These are phyloP conservation scores for Colletotrichum sublineola DNA, from an alignment of 2,329 filamentous ascomycete genomes.

Conservation along the genomic window DNA sequence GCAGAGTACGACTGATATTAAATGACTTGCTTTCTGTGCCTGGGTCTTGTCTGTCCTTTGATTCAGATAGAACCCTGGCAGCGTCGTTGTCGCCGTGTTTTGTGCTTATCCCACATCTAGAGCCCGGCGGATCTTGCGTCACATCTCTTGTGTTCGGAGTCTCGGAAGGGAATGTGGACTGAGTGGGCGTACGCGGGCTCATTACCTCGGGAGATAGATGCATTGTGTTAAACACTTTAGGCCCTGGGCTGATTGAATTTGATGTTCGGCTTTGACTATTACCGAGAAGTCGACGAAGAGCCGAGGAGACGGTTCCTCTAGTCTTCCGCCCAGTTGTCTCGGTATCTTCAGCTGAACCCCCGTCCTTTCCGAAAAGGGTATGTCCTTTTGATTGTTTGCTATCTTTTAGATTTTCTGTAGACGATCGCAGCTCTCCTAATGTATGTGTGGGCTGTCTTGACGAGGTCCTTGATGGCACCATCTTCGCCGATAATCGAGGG, in stretches of 20 bases:
- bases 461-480: constrained; percentile 48
- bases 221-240: not conserved
- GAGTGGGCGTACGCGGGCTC: constrained; percentile 7
- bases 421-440: not conserved
- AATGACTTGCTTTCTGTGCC: not conserved
- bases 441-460: constrained; percentile 43
- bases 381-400: not conserved
- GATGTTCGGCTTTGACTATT: not conserved
- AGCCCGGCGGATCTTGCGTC: not conserved
- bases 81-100: not conserved
- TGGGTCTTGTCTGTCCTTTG: not conserved
- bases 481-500: constrained; percentile 44
- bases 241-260: constrained; percentile 1
- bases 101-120: not conserved
- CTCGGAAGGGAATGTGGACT: not conserved
- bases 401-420: not conserved
- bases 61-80: not conserved
- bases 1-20: not conserved
- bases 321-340: constrained; percentile 5
- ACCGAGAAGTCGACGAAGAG: constrained; percentile 28
- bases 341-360: not conserved
- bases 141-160: not conserved
- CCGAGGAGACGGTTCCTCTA: not conserved
- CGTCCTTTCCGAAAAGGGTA: not conserved
- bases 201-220: not conserved